These are phyloP conservation scores for Ostreobium quekettii DNA, from an alignment of 139 green algal genomes.

Conservation along the genomic window DNA sequence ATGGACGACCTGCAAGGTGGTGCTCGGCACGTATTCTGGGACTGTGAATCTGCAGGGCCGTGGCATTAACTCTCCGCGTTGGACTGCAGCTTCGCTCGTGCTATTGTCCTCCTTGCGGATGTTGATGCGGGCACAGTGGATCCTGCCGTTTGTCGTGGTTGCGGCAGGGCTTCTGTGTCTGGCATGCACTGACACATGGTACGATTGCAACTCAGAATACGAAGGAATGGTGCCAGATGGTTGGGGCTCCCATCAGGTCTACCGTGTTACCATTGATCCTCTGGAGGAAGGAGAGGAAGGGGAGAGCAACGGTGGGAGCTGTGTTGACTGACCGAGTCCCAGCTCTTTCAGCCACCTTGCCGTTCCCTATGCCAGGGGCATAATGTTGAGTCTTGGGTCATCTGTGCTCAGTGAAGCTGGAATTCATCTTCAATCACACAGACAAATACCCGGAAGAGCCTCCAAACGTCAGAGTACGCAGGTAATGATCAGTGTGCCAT, in stretches of 20 bases:
- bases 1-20: constrained; percentile 40
- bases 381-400: neutral
- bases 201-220: too few relatives aligned
- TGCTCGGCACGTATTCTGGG: too few relatives aligned
- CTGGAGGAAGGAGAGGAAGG: neutral
- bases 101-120: too few relatives aligned
- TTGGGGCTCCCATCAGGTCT: neutral
- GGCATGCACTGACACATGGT: too few relatives aligned
- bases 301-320: neutral
- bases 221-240: neutral
- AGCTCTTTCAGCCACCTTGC: too few relatives aligned
- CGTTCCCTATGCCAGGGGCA: too few relatives aligned
- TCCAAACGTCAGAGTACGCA: constrained; percentile 44
- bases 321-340: constrained; percentile 1
- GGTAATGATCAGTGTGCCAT: constrained; percentile 52
- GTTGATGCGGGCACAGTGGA: too few relatives aligned
- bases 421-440: constrained; percentile 33
- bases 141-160: too few relatives aligned
- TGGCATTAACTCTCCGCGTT: too few relatives aligned
- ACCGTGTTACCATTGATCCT: neutral
- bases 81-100: too few relatives aligned
- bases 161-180: too few relatives aligned
- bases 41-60: too few relatives aligned
- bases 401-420: constrained; percentile 5
- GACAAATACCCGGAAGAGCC: constrained; percentile 47